Evolutionary conservation across 768 basidiomycete genomes (phyloP).

Genomic region (Lyophyllum decastes): DNA sequence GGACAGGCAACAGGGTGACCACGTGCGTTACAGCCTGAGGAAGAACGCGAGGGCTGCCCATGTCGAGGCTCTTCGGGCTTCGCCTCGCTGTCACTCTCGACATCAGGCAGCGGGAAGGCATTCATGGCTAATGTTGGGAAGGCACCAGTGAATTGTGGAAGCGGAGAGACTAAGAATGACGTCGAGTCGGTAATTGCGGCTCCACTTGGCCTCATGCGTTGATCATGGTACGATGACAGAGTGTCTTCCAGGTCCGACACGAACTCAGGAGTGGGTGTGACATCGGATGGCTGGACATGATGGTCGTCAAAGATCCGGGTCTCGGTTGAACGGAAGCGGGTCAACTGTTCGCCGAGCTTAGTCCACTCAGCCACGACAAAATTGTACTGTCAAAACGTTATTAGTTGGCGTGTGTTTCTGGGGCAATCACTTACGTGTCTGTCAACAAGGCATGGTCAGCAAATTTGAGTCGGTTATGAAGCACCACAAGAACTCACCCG

Average conservation of each 20-base stretch:
- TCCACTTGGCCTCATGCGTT: constrained; percentile 29
- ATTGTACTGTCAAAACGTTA: constrained; percentile 30
- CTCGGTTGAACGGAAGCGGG: constrained; percentile 18
- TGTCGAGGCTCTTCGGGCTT: constrained; percentile 9
- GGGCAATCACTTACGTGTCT: constrained; percentile 32
- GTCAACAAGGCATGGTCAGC: constrained; percentile 7
- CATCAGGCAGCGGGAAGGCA: constrained; percentile 36
- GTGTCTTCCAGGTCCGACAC: constrained; percentile 16
- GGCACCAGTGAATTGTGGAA: constrained; percentile 40
- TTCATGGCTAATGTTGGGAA: constrained; percentile 28
- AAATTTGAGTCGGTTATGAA: not conserved
- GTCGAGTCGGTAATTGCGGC: constrained; percentile 33
- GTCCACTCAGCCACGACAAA: constrained; percentile 31
- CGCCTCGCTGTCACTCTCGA: constrained; percentile 23
- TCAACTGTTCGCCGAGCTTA: constrained; percentile 29
- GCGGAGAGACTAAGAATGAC: constrained; percentile 41
- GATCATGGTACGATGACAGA: constrained; percentile 30
- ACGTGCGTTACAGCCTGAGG: constrained; percentile 20
- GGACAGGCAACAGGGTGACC: constrained; percentile 23
- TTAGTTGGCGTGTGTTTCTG: not conserved
- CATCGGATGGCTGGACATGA: not conserved
- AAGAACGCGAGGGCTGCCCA: constrained; percentile 2
- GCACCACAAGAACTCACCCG: constrained; percentile 34
- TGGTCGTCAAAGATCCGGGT: constrained; percentile 6
- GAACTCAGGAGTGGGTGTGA: constrained; percentile 4